Evolutionary conservation across 139 green algal genomes (phyloP).

Genomic region (Zygnema cylindricum): DNA sequence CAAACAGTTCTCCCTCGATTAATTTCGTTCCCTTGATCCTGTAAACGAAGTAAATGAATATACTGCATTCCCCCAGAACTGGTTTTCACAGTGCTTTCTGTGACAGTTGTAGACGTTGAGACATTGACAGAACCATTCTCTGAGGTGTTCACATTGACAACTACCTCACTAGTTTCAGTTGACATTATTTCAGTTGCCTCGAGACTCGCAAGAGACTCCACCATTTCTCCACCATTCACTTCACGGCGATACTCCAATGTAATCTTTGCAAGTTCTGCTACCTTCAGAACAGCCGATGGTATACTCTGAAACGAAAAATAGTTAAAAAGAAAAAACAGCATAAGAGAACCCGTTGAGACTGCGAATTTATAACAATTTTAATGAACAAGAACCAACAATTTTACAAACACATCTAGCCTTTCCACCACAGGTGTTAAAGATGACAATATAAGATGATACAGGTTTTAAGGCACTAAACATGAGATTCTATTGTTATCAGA

Average conservation of each 20-base stretch:
- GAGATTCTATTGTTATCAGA: too few species aligned
- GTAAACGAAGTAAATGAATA: slow-evolving; percentile 37
- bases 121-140: background rate
- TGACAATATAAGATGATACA: too few species aligned
- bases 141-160: slow-evolving; percentile 11
- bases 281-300: slow-evolving; percentile 28
- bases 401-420: too few species aligned
- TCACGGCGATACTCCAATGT: slow-evolving; percentile 57
- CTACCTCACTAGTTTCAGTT: background rate
- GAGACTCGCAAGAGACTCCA: slow-evolving; percentile 41
- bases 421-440: too few species aligned
- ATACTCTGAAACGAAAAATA: too few species aligned
- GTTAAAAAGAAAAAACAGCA: slow-evolving; percentile 78
- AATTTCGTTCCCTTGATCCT: slow-evolving; percentile 45
- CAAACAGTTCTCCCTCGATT: slow-evolving; percentile 44
- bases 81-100: background rate
- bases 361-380: too few species aligned
- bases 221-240: slow-evolving; percentile 15
- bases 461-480: too few species aligned
- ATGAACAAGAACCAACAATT: too few species aligned
- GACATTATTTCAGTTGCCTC: background rate
- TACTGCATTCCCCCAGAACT: background rate
- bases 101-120: background rate
- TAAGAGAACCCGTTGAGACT: too few species aligned
- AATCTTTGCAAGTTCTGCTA: slow-evolving; percentile 42